These are phyloP conservation scores for Stagonosporopsis chrysanthemi DNA, from an alignment of 2,329 filamentous ascomycete species.

Conservation along the genomic window DNA sequence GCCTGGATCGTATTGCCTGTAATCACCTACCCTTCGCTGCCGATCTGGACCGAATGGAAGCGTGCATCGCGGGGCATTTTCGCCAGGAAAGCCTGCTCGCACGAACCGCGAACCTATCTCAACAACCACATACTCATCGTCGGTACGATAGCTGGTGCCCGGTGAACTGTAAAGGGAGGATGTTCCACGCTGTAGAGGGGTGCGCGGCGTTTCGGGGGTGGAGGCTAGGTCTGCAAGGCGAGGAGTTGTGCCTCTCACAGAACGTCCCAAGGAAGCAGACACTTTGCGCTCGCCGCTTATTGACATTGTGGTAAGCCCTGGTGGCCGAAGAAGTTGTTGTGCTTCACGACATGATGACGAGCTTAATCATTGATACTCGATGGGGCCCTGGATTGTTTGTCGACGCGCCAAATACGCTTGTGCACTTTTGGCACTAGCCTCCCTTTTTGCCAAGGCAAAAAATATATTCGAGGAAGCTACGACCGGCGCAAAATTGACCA, in stretches of 20 bases:
- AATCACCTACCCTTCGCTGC: conserved; percentile 81
- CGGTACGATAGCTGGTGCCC: conserved; percentile 61
- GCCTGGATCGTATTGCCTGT: conserved; percentile 71
- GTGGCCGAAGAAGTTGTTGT: neutral
- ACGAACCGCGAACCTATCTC: conserved; percentile 83
- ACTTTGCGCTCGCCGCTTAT: conserved; percentile 42
- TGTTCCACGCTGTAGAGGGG: conserved; percentile 65
- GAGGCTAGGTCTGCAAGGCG: conserved; percentile 47
- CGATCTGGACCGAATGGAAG: conserved; percentile 77
- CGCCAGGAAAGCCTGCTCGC: conserved; percentile 85
- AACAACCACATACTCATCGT: conserved; percentile 85
- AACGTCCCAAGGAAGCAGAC: conserved; percentile 39
- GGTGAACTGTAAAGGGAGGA: conserved; percentile 66
- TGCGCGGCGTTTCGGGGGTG: conserved; percentile 47
- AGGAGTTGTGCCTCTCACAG: conserved; percentile 41
- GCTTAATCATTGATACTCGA: neutral
- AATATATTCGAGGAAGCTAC: conserved; percentile 15
- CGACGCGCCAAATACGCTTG: conserved; percentile 6
- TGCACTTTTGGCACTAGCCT: conserved; percentile 6
- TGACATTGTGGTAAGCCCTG: conserved; percentile 23
- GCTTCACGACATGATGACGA: neutral
- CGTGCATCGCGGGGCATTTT: conserved; percentile 74
- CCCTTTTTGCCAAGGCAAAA: conserved; percentile 7
- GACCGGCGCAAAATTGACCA: conserved; percentile 20
- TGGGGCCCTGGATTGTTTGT: neutral